Base-by-base conservation (phyloP, 768 basidiomycete species). In the Multifurca ochricompacta region DNA sequence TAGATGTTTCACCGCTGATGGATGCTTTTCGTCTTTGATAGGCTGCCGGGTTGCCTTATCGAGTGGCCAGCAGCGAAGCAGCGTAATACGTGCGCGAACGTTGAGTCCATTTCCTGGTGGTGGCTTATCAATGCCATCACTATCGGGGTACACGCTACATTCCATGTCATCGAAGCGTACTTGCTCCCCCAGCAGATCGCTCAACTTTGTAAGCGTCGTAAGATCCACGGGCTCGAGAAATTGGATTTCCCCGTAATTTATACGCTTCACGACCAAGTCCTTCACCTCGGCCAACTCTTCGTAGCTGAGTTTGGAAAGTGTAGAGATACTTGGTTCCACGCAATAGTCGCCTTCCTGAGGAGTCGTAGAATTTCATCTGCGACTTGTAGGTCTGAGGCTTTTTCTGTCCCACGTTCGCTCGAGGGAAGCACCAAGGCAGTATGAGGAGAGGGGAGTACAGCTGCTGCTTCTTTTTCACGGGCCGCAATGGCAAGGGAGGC, bases 11-110 rank as follows among this genome's bases (percentile, higher is more conserved):
- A 82, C 72, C 36, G 82, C 79, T 32, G 69, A 66, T n/a, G 86
- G 81, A 63, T 91, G 79, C 28, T 76, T 77, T 55, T 77, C 72
- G 62, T 98, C 90, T 67, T 85, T 92, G 69, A 98, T 84, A 36
- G 89, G 85, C 65, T 94, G 84, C 56, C 91, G 76, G 31, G 91
- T 91, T 37, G 89, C 87, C 73, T 94, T 94, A 70, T 97, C 91
- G 59, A 83, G 76, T 43, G 91, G 78, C 86, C 88, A 98, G 71
- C 91, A 93, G 49, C 81, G 75, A 60, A 87, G 71, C 40, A 99
- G 72, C 42, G 78, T 74, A 60, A 99, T 80, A 54, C 75, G 76
- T 19, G 94, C 91, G 28, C 78, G 82, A 21, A 94, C 92, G 65
- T 98, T 98, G 51, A 99, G 74, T 34, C 96, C 96, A 19, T 82